These are phyloP conservation scores for Phellinidium pouzarii DNA, from an alignment of 1,284 basidiomycete species.

Conservation along the genomic window DNA sequence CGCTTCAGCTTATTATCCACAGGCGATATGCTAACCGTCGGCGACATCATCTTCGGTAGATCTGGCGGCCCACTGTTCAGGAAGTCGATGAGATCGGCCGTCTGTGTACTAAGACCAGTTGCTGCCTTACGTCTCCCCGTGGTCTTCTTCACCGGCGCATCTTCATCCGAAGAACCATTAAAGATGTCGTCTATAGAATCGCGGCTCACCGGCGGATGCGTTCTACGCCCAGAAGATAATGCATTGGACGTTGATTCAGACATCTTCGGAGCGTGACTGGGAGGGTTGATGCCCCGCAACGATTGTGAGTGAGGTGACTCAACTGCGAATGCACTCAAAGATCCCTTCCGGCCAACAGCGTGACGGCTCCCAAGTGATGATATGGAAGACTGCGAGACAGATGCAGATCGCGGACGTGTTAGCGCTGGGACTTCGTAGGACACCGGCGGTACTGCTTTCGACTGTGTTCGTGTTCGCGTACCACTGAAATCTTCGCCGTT, in stretches of 20 bases:
- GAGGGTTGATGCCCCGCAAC: background rate
- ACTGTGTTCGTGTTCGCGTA: constrained; percentile 8
- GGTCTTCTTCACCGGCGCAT: constrained; percentile 23
- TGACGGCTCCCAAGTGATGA: constrained; percentile 9
- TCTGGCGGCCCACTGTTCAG: constrained; percentile 54
- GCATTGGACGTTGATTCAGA: constrained; percentile 5
- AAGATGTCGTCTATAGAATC: constrained; percentile 72
- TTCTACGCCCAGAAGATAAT: background rate
- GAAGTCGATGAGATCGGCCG: constrained; percentile 56
- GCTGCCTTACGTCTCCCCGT: constrained; percentile 9
- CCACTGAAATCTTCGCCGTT: constrained; percentile 2
- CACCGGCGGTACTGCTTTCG: constrained; percentile 13
- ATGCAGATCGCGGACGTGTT: constrained; percentile 13
- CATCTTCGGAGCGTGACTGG: constrained; percentile 3
- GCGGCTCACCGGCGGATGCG: constrained; percentile 30
- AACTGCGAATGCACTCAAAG: constrained; percentile 10
- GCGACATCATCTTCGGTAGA: constrained; percentile 23
- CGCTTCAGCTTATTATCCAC: constrained; percentile 43
- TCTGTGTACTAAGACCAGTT: constrained; percentile 13
- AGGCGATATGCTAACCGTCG: constrained; percentile 25
- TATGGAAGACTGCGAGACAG: constrained; percentile 13
- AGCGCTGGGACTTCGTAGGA: constrained; percentile 12
- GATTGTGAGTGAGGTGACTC: constrained; percentile 13
- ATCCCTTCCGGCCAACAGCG: constrained; percentile 8
- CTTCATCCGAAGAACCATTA: constrained; percentile 58